Base-by-base conservation (phyloP, 176 grass and related monocot species). In the Eragrostis nindensis region DNA sequence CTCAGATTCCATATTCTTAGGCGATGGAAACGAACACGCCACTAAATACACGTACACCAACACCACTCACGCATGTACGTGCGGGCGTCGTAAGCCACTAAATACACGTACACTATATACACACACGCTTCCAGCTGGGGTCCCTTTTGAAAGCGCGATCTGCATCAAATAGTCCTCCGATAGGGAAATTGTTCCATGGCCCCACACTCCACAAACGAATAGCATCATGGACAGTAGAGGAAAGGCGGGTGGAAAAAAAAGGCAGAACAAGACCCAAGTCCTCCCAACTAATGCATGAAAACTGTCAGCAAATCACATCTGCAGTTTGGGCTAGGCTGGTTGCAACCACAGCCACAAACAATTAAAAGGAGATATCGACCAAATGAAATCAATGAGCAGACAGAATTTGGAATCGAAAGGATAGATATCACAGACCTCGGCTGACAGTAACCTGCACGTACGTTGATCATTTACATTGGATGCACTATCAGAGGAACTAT, bases 391-490 rank as follows among this genome's bases (percentile, higher is more conserved):
- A 43, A 22, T 13, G 3, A 9, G 50, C 30, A 64, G 19, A 49
- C 46, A 45, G 40, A 43, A 74, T 10, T 49, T 73, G 80, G 68
- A 83, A 73, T 67, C 74, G 57, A 61, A 67, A 73, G 74, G 45
- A 81, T 75, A 80, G 52, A 70, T 17, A 79, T 79, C 61, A 68
- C 69, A 60, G 73, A 69, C 81, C 70, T 43, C 18, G n/a, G 45
- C 29, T 89, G 87, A 89, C 53, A 68, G 78, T 80, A 76, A 89
- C 87, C 14, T 71, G 77, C 77, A 81, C 59, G n/a, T n/a, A n/a
- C n/a, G 56, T 66, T 57, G 8, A 55, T 8, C 7, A 22, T 1
- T 72, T 78, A 74, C n/a, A 60, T 36, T 25, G 26, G 62, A 53
- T 64, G 55, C 63, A 70, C 77, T 63, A 80, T 24, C 18, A n/a